phyloP scores from a whole-genome alignment of 306 rosid genomes.

The Sindora glabra region DNA sequence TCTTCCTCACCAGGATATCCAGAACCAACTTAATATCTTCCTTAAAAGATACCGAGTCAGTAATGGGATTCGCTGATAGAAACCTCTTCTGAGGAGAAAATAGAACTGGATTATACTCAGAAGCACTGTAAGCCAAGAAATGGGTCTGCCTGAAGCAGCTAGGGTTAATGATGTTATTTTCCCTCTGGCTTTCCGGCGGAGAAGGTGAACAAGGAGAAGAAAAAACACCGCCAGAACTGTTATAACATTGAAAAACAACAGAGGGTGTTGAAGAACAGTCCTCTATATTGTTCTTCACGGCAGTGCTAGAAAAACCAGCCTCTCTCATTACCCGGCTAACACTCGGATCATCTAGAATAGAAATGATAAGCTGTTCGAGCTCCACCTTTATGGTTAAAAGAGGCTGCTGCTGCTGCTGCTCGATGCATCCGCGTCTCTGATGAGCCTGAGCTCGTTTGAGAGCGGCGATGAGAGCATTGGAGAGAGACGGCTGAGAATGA shows the following conservation, averaged over 20 bases:
- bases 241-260: slow-evolving; percentile 54
- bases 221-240: slow-evolving; percentile 54
- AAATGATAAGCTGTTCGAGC: slow-evolving; percentile 77
- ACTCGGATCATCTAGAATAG: slow-evolving; percentile 90
- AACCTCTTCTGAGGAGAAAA: slow-evolving; percentile 57
- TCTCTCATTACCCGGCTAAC: slow-evolving; percentile 98
- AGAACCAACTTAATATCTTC: slow-evolving; percentile 61
- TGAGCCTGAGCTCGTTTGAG: slow-evolving; percentile 93
- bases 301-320: slow-evolving; percentile 83
- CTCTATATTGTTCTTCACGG: slow-evolving; percentile 62
- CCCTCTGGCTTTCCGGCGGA: slow-evolving; percentile 22
- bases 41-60: slow-evolving; percentile 32
- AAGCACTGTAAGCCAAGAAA: slow-evolving; percentile 35
- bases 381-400: slow-evolving; percentile 67
- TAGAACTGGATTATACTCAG: slow-evolving; percentile 44
- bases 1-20: slow-evolving; percentile 51
- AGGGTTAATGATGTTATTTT: slow-evolving; percentile 22
- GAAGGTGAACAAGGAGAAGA: slow-evolving; percentile 88
- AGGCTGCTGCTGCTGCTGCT: slow-evolving; percentile 79
- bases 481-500: slow-evolving; percentile 69
- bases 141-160: slow-evolving; percentile 37
- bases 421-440: slow-evolving; percentile 91
- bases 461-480: slow-evolving; percentile 93
- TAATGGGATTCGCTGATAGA: slow-evolving; percentile 6
- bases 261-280: slow-evolving; percentile 43